phyloP scores from a whole-genome alignment of 2,329 filamentous ascomycete species.

The Sarocladium strictum region DNA sequence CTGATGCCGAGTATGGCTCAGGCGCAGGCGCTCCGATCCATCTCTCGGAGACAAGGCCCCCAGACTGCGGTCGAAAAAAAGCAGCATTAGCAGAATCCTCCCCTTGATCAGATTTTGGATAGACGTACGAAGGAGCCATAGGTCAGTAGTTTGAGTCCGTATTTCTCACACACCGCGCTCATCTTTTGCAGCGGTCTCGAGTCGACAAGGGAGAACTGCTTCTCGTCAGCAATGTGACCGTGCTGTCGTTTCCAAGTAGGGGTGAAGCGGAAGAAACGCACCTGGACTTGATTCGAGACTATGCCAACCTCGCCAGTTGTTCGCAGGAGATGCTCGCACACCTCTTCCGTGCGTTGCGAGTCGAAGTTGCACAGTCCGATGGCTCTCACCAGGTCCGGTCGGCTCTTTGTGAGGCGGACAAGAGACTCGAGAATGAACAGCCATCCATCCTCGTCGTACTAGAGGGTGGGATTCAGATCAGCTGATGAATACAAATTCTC shows the following conservation, averaged over 20 bases:
- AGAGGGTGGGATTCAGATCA: too few species aligned
- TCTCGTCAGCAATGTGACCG: not conserved
- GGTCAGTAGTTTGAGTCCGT: constrained; percentile 17
- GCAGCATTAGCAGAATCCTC: not conserved
- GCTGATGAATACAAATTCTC: too few species aligned
- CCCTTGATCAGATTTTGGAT: too few species aligned
- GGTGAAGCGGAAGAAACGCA: too few species aligned
- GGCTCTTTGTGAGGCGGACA: constrained; percentile 27
- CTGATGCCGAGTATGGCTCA: constrained; percentile 23
- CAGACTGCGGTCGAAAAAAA: constrained; percentile 18
- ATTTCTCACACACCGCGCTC: constrained; percentile 13
- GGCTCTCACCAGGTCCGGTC: constrained; percentile 14
- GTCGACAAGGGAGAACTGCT: constrained; percentile 19
- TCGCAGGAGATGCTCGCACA: constrained; percentile 24
- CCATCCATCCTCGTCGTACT: constrained; percentile 28
- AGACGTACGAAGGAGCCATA: constrained; percentile 22
- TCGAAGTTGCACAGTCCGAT: constrained; percentile 21
- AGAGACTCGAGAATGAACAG: constrained; percentile 27
- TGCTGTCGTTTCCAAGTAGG: too few species aligned
- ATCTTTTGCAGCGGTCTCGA: constrained; percentile 17
- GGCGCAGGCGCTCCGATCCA: constrained; percentile 26
- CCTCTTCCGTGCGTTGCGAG: constrained; percentile 16
- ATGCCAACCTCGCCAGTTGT: constrained; percentile 18
- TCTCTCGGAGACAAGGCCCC: constrained; percentile 27
- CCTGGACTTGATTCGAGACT: constrained; percentile 23